Evolutionary conservation across 306 rosid genomes (phyloP).

Genomic region (Hylodesmum podocarpum): DNA sequence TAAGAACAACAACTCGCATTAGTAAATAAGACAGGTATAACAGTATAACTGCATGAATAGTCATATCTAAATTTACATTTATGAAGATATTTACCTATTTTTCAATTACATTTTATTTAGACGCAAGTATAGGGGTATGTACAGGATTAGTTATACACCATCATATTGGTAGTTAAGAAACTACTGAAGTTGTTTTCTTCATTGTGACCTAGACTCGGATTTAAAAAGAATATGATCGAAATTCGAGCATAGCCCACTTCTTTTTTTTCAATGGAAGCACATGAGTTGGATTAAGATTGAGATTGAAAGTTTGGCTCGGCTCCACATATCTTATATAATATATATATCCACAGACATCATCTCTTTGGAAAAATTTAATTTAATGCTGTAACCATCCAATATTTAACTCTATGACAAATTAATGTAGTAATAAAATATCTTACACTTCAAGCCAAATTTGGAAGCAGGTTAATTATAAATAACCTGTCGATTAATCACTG

Average conservation of each 20-base stretch:
- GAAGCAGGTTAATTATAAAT: not conserved
- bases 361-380: not conserved
- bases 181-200: not conserved
- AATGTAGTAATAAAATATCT: not conserved
- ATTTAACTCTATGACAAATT: not conserved
- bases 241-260: not conserved
- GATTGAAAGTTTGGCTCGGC: slow-evolving; percentile 23
- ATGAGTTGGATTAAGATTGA: slow-evolving; percentile 13
- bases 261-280: not conserved
- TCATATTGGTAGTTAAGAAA: not conserved
- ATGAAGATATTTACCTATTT: not conserved
- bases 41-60: not conserved
- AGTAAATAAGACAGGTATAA: not conserved
- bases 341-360: not conserved
- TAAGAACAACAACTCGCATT: not conserved
- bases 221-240: slow-evolving; percentile 14
- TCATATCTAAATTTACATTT: not conserved
- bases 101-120: not conserved
- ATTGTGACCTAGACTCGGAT: not conserved
- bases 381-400: not conserved
- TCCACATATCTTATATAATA: slow-evolving; percentile 8
- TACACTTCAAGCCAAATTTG: not conserved
- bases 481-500: not conserved
- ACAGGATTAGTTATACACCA: not conserved
- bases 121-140: not conserved